These are phyloP conservation scores for Ogataea corticis DNA, from an alignment of 805 yeast species.

Conservation along the genomic window DNA sequence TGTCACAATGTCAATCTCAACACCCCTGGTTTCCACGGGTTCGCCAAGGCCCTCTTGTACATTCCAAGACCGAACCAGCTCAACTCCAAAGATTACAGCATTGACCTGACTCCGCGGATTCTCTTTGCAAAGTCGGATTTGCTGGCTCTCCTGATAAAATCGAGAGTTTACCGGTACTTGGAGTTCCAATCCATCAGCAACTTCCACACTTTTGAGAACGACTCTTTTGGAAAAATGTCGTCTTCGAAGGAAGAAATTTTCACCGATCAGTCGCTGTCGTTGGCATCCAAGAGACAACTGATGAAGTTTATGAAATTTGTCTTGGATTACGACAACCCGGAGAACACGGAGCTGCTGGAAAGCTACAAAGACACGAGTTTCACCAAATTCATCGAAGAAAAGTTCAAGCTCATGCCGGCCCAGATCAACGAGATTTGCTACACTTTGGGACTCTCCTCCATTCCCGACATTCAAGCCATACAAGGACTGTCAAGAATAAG, in stretches of 20 bases:
- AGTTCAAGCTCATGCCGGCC: conserved; percentile 68
- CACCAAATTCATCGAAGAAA: conserved; percentile 54
- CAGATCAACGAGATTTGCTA: conserved; percentile 83
- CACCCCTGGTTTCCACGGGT: conserved; percentile 35
- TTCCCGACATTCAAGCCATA: conserved; percentile 60
- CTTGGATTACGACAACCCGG: conserved; percentile 61
- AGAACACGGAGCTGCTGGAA: conserved; percentile 45
- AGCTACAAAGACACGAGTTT: conserved; percentile 59
- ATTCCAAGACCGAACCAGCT: conserved; percentile 64
- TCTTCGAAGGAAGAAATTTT: conserved; percentile 91
- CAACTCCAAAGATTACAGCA: conserved; percentile 73
- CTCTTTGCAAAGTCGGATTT: conserved; percentile 91
- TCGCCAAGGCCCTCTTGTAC: conserved; percentile 69
- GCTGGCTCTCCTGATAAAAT: conserved; percentile 71
- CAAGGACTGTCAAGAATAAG: conserved; percentile 80
- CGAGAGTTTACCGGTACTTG: conserved; percentile 86
- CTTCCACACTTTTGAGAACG: conserved; percentile 94
- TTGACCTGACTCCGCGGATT: conserved; percentile 84
- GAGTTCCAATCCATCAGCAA: conserved; percentile 88
- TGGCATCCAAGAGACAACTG: conserved; percentile 74
- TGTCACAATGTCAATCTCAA: conserved; percentile 63
- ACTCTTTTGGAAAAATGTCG: conserved; percentile 81
- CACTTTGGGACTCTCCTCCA: conserved; percentile 79
- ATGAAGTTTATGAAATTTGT: conserved; percentile 94
- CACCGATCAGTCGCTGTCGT: conserved; percentile 76